Evolutionary conservation across 1,284 basidiomycete species (phyloP), one percentile per base, ranked within the genome.

Genomic region (Cystobasidium sp.): DNA sequence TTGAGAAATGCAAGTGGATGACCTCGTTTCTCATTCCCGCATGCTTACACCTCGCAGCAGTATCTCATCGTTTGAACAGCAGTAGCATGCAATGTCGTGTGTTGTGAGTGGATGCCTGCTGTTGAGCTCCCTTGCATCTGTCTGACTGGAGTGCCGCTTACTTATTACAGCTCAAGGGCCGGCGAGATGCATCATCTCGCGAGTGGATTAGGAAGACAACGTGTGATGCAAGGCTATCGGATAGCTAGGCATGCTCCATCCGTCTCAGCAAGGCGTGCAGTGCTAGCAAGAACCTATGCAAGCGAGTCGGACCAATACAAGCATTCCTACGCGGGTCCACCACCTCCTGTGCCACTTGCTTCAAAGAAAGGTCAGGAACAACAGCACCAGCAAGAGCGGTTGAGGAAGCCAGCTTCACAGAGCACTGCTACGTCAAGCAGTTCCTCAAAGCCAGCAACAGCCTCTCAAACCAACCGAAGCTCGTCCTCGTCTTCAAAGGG

Each of bases 301-400:
- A 68, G 53, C 39, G 66, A 68, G 22, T 37, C 53, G 1, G 41
- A 59, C n/a, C 53, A 68, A 44, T 68, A n/a, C 66, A 56, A 59
- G 22, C 66, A 68, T 55, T 16, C 52, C n/a, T 68, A 56, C 66
- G 53, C 66, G 31, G 66, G 66, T 47, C 66, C 66, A 55, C 66
- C 66, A 39, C 65, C 65, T 14, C 66, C 52, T 43, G 39, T 46
- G 49, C 66, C 51, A 68, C 52, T 46, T 22, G 24, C 49, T 20
- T 14, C 55, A 4, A 14, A 14, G 24, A 52, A 41, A 41, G 39
- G 47, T 52, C 22, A 47, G 37, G 64, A 39, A 53, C 64, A 53
- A 37, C 49, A 51, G 43, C 62, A 65, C 4, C 47, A 56, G 18
- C 37, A 59, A 59, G 56, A 59, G 12, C 37, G 56, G 6, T n/a